Percentiles rank a stretch among this genome's conserved stretches.
Conservation (phyloP, 257 asterid species). For the Solanum arcanum region DNA sequence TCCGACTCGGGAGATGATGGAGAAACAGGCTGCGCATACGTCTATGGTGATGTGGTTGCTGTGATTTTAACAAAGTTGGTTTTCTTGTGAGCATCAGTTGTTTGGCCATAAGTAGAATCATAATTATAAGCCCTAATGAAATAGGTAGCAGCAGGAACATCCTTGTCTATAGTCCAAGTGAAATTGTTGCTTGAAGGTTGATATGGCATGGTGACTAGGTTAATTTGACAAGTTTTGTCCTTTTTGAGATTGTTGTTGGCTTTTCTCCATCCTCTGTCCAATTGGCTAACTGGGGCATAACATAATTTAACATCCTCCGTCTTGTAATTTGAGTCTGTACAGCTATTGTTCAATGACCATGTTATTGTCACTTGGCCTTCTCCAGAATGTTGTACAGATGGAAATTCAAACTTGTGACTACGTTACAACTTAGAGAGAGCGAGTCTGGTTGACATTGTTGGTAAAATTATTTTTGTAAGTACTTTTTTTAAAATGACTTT, state of each 20-base stretch:
- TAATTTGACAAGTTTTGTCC: conserved; percentile 70
- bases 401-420: background rate
- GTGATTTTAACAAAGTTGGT: conserved; percentile 39
- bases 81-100: conserved; percentile 26
- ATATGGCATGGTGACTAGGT: conserved; percentile 30
- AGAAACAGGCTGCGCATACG: conserved; percentile 46
- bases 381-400: conserved; percentile 10
- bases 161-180: conserved; percentile 30
- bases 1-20: conserved; percentile 41
- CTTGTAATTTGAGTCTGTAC: conserved; percentile 34
- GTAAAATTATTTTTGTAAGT: too few species aligned
- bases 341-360: conserved; percentile 33
- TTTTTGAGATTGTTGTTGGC: conserved; percentile 33
- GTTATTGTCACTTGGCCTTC: conserved; percentile 30
- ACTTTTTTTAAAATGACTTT: too few species aligned
- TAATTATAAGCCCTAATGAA: conserved; percentile 49
- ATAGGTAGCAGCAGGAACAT: conserved; percentile 51
- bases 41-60: conserved; percentile 37
- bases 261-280: conserved; percentile 67
- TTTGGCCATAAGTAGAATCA: conserved; percentile 46
- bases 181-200: conserved; percentile 15
- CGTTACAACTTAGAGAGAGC: background rate
- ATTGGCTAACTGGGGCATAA: conserved; percentile 67
- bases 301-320: conserved; percentile 40
- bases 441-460: background rate